Percentiles rank a stretch among this genome's conserved stretches.
Evolutionary conservation across 768 basidiomycete species (phyloP).

Genomic region (Cystoderma amianthinum): DNA sequence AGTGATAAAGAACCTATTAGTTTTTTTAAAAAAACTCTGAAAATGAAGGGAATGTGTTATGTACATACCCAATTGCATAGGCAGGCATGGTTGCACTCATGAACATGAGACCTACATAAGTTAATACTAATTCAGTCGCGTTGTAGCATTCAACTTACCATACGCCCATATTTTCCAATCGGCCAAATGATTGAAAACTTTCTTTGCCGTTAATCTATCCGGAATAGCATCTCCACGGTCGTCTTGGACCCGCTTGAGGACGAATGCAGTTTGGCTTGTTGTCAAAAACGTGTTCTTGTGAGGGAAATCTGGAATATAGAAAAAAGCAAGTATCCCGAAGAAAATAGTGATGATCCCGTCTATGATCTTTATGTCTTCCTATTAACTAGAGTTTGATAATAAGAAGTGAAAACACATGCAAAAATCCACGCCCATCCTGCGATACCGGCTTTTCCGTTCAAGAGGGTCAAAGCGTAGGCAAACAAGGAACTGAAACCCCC

Average conservation of each 20-base stretch:
- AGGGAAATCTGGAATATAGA: constrained; percentile 17
- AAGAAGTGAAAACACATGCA: constrained; percentile 6
- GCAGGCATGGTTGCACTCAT: constrained; percentile 20
- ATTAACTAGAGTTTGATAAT: too few relatives aligned
- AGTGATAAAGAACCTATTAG: constrained; percentile 4
- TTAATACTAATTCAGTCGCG: background rate
- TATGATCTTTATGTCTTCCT: constrained; percentile 17
- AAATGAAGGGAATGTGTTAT: background rate
- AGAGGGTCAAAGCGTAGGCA: constrained; percentile 14
- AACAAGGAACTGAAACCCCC: constrained; percentile 18
- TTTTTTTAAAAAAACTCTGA: too few relatives aligned
- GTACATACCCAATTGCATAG: constrained; percentile 13
- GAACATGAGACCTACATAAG: constrained; percentile 24
- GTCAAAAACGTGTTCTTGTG: constrained; percentile 19
- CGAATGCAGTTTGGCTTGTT: constrained; percentile 17
- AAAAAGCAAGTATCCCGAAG: constrained; percentile 13
- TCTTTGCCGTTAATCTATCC: constrained; percentile 16
- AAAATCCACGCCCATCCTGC: constrained; percentile 22
- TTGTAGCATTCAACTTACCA: constrained; percentile 9
- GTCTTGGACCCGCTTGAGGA: constrained; percentile 19
- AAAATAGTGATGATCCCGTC: constrained; percentile 17
- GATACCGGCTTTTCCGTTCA: constrained; percentile 12
- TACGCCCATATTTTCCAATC: constrained; percentile 26
- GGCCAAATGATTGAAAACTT: constrained; percentile 18
- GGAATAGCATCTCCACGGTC: constrained; percentile 24